phyloP scores from a whole-genome alignment of 345 rosid genomes.

The Aquilaria sinensis region DNA sequence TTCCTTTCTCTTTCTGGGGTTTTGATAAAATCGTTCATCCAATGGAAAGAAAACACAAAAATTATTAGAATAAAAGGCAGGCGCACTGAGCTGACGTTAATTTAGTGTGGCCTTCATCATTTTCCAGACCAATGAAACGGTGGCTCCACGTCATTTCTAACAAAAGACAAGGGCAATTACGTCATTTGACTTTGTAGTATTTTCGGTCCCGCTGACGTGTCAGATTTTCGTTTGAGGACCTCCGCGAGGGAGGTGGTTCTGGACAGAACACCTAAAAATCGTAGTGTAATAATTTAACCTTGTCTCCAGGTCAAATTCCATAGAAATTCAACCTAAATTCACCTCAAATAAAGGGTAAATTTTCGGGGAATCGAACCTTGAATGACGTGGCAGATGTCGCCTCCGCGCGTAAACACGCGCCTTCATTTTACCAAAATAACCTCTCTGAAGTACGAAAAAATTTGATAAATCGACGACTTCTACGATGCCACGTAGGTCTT shows the following conservation, averaged over 20 bases:
- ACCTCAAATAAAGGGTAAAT: conserved; percentile 33
- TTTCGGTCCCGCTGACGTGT: conserved; percentile 21
- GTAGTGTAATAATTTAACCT: conserved; percentile 23
- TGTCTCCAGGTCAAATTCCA: conserved; percentile 39
- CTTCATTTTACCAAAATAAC: too few species aligned
- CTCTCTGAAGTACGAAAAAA: too few species aligned
- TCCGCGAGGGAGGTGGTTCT: neutral
- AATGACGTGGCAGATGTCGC: too few species aligned
- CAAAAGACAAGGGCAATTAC: neutral
- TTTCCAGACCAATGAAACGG: conserved; percentile 12
- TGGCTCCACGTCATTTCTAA: conserved; percentile 14
- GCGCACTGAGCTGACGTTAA: conserved; percentile 25
- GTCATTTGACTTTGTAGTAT: neutral
- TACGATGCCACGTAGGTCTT: conserved; percentile 13
- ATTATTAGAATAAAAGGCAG: conserved; percentile 20
- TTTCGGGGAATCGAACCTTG: neutral
- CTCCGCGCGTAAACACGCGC: too few species aligned
- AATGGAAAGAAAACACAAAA: conserved; percentile 19
- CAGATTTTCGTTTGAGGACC: conserved; percentile 8
- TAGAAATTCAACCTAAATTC: conserved; percentile 66
- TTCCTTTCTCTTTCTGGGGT: conserved; percentile 12
- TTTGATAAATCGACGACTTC: neutral
- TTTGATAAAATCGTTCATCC: conserved; percentile 44
- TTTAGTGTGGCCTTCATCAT: conserved; percentile 12
- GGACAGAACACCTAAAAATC: conserved; percentile 10